Base-by-base conservation (phyloP, 2,329 filamentous ascomycete genomes). In the Hortaea sp. region DNA sequence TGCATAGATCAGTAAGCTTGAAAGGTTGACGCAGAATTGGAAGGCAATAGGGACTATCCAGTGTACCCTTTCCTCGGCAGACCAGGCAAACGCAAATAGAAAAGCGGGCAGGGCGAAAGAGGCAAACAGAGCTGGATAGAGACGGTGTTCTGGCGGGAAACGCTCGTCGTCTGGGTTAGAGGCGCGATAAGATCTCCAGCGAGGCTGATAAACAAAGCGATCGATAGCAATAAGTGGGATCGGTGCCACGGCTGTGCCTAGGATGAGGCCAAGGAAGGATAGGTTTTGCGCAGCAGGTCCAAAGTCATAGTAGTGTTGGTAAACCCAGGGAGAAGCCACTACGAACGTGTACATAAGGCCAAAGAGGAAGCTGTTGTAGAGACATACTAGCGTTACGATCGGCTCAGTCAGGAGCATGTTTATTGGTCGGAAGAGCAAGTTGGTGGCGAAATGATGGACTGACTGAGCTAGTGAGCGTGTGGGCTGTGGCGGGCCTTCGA, bases 291-390 rank as follows among this genome's bases (percentile, higher is more conserved):
- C 60, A 47, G 39, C 59, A 32, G 49, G 52, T 31, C 37, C 52
- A 44, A 63, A 63, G 48, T 29, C 45, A 42, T 62, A 63, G 51
- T 56, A 57, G 32, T 55, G 45, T 31, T 53, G 31, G 49, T 59
- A 66, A 30, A 65, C 54, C 53, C 58, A 63, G 1, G 63, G 57
- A 5, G 56, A 62, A 5, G 65, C 66, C n/a, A 66, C 65, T 39
- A 70, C 62, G 53, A 68, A 70, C 9, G 65, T 57, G 53, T 69
- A 70, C 39, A 68, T 57, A 6, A 69, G 55, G 11, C 63, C 66
- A 46, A 67, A 64, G 29, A 69, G 56, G 47, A 69, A 65, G n/a
- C 64, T 61, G 34, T 58, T 62, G 49, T 69, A 69, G n/a, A 68
- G 50, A 46, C 65, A 66, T 35, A 70, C 59, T 9, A 66, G 58